Conservation (phyloP, 2,329 filamentous ascomycete species). For the Epichloe sp. region DNA sequence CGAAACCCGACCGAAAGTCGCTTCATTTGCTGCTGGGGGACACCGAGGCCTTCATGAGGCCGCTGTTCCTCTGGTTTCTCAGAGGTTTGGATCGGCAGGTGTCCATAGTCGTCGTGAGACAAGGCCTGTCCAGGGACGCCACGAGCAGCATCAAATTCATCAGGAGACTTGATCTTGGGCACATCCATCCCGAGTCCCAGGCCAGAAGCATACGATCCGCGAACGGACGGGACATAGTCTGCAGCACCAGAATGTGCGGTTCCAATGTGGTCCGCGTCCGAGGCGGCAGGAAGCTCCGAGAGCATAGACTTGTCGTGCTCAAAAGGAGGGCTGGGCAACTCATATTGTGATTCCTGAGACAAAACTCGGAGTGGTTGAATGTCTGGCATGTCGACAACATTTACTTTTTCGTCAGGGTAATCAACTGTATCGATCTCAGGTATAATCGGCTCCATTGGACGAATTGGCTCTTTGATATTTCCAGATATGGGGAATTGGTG, state of each 20-base stretch:
- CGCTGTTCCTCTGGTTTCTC: slow-evolving; percentile 22
- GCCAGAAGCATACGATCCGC: slow-evolving; percentile 17
- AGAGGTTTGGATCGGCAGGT: slow-evolving; percentile 18
- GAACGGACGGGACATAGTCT: slow-evolving; percentile 12
- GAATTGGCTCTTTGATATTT: slow-evolving; percentile 14
- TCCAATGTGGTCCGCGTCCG: slow-evolving; percentile 6
- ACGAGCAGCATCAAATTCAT: slow-evolving; percentile 7
- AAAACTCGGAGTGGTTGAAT: slow-evolving; percentile 18
- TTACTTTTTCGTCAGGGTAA: slow-evolving; percentile 15
- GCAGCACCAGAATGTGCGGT: slow-evolving; percentile 9
- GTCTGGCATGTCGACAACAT: slow-evolving; percentile 13
- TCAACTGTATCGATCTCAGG: slow-evolving; percentile 26
- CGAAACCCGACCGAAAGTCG: slow-evolving; percentile 62
- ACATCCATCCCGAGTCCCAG: slow-evolving; percentile 24
- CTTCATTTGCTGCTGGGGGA: slow-evolving; percentile 38
- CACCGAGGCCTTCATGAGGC: slow-evolving; percentile 29
- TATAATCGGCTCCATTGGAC: slow-evolving; percentile 21
- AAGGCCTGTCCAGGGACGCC: slow-evolving; percentile 3
- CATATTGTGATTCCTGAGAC: slow-evolving; percentile 15
- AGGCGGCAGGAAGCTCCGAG: slow-evolving; percentile 5
- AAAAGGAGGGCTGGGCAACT: slow-evolving; percentile 11
- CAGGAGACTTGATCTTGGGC: slow-evolving; percentile 17
- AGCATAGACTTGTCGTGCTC: slow-evolving; percentile 8
- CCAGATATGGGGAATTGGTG: slow-evolving; percentile 9
- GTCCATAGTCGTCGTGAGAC: slow-evolving; percentile 7